Conservation (phyloP, 352 stramenopile genomes). For the Phytopythium mirpurense region DNA sequence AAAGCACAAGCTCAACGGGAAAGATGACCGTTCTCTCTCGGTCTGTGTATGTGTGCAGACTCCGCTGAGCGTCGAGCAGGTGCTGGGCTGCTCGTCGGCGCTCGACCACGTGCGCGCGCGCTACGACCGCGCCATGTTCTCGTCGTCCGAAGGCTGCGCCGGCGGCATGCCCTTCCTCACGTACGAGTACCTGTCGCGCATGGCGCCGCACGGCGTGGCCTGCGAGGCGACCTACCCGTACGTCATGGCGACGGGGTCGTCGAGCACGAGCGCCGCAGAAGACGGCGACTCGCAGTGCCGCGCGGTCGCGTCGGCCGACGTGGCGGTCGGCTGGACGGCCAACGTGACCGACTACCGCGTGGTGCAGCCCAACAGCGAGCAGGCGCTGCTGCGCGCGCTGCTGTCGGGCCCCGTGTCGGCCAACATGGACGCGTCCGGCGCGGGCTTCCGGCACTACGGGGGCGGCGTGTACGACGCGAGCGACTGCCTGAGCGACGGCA, state of each 20-base stretch:
- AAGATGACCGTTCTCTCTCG: not conserved
- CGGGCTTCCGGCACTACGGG: conserved; percentile 82
- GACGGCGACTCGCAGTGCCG: conserved; percentile 38
- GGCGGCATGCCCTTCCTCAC: conserved; percentile 89
- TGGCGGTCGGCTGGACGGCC: conserved; percentile 48
- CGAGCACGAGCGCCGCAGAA: conserved; percentile 7
- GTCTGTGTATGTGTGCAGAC: conserved; percentile 16
- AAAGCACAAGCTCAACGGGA: too few relatives aligned
- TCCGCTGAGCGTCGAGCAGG: conserved; percentile 79
- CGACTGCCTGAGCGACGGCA: conserved; percentile 67
- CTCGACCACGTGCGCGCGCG: conserved; percentile 77
- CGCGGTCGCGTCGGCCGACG: conserved; percentile 15
- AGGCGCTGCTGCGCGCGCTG: conserved; percentile 60
- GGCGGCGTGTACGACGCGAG: conserved; percentile 81
- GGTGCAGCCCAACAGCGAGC: conserved; percentile 41
- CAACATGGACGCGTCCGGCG: conserved; percentile 65
- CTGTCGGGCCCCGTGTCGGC: conserved; percentile 62
- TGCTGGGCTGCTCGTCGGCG: conserved; percentile 66
- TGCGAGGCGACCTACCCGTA: conserved; percentile 70
- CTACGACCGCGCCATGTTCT: conserved; percentile 62
- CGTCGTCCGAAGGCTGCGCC: conserved; percentile 77
- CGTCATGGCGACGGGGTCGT: conserved; percentile 59
- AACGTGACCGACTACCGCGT: conserved; percentile 49
- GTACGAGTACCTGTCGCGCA: conserved; percentile 77
- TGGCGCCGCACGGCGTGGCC: conserved; percentile 59